Conservation (phyloP, 257 asterid genomes). For the Solanum chilense region DNA sequence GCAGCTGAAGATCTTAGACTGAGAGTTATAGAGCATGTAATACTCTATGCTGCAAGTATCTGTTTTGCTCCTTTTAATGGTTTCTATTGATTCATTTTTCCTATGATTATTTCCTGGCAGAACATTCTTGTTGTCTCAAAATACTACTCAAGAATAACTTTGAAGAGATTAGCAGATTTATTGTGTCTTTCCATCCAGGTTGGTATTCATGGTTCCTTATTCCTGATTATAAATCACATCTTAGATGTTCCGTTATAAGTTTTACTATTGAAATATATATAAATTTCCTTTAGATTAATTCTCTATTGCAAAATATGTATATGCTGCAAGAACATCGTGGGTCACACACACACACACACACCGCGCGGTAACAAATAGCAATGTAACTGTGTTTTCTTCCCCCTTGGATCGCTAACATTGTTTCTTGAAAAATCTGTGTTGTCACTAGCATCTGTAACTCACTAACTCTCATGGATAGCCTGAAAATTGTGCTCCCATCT, state of each 20-base stretch:
- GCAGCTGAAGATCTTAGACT: slow-evolving; percentile 85
- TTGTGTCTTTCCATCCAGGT: slow-evolving; percentile 80
- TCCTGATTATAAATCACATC: not conserved
- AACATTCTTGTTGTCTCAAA: slow-evolving; percentile 87
- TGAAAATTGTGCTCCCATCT: not conserved
- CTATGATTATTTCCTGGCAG: slow-evolving; percentile 33
- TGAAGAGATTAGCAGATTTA: slow-evolving; percentile 89
- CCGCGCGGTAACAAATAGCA: not conserved
- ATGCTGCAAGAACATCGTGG: not conserved
- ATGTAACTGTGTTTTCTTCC: not conserved
- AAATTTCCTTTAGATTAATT: not conserved
- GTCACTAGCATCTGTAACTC: not conserved
- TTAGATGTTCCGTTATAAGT: not conserved
- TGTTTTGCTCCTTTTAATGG: not conserved
- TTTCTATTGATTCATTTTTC: not conserved
- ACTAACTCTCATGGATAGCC: not conserved
- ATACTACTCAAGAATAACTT: slow-evolving; percentile 78
- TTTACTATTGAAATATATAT: not conserved
- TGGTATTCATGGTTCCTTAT: not conserved
- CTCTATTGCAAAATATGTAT: not conserved
- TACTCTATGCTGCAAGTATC: not conserved
- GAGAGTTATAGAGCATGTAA: slow-evolving; percentile 94
- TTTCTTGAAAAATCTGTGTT: not conserved
- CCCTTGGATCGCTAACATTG: not conserved
- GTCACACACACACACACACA: too few species aligned